Base-by-base conservation (phyloP, 306 rosid species). In the Casuarina equisetifolia region DNA sequence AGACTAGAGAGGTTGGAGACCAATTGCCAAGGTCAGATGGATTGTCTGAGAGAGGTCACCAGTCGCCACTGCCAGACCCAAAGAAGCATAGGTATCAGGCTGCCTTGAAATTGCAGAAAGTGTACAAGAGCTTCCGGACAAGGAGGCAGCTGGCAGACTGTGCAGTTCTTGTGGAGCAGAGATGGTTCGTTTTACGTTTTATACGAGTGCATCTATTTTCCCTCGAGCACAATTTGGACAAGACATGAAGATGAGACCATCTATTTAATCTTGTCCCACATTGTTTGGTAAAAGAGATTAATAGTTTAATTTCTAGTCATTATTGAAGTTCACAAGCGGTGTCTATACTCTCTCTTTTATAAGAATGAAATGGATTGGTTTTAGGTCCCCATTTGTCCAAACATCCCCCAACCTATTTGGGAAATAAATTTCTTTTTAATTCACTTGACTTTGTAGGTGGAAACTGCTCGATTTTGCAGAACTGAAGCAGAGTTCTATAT, bases 91-190 rank as follows among this genome's bases (percentile, higher is more conserved):
- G 87, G 82, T 72, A 84, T 76, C 80, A 10, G 64, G 97, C 98
- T 69, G 98, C 98, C 61, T 70, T 93, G 57, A 91, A 50, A 82
- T 81, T 93, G 83, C 97, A 93, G 86, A 93, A 93, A 84, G 97
- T 91, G 75, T 93, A 93, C 88, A 93, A 90, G 80, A 93, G 98
- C 82, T 93, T 93, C 66, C 83, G 97, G 72, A 91, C 92, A n/a
- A 86, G 97, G 73, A 87, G 98, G 70, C 88, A 78, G 78, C 89
- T 94, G 3, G 96, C 96, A 55, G 97, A 94, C 83, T 94, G 98
- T 84, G 94, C 96, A 43, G 93, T 94, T 75, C 89, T 92, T 76
- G 97, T 86, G 53, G 97, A 91, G 82, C 97, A 91, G 76, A 91
- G 96, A 89, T 94, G 98, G 98, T 89, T 77, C 69, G 86, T 85